Base-by-base conservation (phyloP, 306 rosid genomes). In the Cicer judaicum region DNA sequence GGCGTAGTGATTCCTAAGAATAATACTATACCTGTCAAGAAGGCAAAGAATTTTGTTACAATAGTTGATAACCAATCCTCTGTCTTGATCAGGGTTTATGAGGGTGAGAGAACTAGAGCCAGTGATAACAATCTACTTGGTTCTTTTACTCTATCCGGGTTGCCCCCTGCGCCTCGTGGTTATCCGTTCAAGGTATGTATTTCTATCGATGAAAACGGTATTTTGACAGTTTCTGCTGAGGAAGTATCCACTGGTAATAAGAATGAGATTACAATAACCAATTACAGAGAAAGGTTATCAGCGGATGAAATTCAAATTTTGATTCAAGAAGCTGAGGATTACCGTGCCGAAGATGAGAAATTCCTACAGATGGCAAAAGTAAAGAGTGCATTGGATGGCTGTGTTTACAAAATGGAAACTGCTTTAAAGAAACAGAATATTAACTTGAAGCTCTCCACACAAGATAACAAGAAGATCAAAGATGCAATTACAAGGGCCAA, bases 1-100 rank as follows among this genome's bases (percentile, higher is more conserved):
- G 10, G 10, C 6, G 78, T 60, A 10, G 13, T 73, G 59, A 36
- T 73, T 34, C 61, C 69, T 14, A 15, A 7, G 61, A 73, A 73
- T 12, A 73, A 61, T 16, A 34, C 38, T 10, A 73, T 73, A 9
- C 78, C 78, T 15, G n/a, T 10, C 1, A 15, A 10, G 59, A 61
- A 34, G 38, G 11, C 0, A 16, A 0, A 4, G 4, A 6, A 0
- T 0, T 73, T 1, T 7, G 0, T 0, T 0, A 62, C 52, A 7
- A 0, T 0, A 0, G 0, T 0, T 0, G 70, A 87, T 70, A 67
- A 84, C 78, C 81, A 71, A 40, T 49, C 77, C 0, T 18, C 48
- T 5, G 80, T 64, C 19, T n/a, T n/a, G 15, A 72, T 83, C 10
- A 12, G 15, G 6, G 89, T 88, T 2, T 85, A 69, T 10, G 92